Conservation (phyloP, 1,284 basidiomycete species). For the Ustilago curta region DNA sequence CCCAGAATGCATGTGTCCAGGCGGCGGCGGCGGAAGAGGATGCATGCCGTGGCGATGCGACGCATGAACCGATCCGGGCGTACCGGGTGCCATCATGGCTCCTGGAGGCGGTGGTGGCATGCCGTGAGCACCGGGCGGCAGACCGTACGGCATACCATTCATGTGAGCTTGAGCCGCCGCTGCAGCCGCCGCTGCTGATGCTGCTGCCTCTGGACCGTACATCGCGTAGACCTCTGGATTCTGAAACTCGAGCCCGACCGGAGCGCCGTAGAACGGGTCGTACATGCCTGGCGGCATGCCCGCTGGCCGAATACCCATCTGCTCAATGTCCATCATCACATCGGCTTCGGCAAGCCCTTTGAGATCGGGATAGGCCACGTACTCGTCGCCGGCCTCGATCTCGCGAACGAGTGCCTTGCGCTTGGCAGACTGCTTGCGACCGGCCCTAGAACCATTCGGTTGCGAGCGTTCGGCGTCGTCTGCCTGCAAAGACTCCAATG, state of each 20-base stretch:
- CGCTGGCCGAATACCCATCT: conserved; percentile 62
- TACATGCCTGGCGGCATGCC: conserved; percentile 43
- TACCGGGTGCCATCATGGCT: conserved; percentile 36
- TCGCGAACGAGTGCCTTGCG: conserved; percentile 41
- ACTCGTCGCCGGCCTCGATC: conserved; percentile 44
- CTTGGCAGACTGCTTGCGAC: conserved; percentile 40
- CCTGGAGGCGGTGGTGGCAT: conserved; percentile 44
- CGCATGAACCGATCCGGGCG: conserved; percentile 29
- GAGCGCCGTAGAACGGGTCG: conserved; percentile 43
- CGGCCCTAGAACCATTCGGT: conserved; percentile 9
- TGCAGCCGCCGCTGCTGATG: conserved; percentile 38
- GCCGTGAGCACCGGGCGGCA: conserved; percentile 24
- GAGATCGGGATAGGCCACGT: conserved; percentile 65
- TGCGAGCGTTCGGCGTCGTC: conserved; percentile 18
- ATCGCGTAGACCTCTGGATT: conserved; percentile 46
- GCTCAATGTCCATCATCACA: conserved; percentile 65
- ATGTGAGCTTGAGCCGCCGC: conserved; percentile 42
- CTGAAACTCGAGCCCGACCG: conserved; percentile 35
- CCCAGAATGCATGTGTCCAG: conserved; percentile 29
- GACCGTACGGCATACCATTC: conserved; percentile 37
- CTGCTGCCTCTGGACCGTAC: conserved; percentile 47
- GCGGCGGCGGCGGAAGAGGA: conserved; percentile 28
- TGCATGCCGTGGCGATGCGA: conserved; percentile 39
- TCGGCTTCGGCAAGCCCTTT: conserved; percentile 62
- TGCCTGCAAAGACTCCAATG: conserved; percentile 8